Evolutionary conservation across 495 filamentous ascomycete genomes (phyloP).

Genomic region (Neurospora intermedia): DNA sequence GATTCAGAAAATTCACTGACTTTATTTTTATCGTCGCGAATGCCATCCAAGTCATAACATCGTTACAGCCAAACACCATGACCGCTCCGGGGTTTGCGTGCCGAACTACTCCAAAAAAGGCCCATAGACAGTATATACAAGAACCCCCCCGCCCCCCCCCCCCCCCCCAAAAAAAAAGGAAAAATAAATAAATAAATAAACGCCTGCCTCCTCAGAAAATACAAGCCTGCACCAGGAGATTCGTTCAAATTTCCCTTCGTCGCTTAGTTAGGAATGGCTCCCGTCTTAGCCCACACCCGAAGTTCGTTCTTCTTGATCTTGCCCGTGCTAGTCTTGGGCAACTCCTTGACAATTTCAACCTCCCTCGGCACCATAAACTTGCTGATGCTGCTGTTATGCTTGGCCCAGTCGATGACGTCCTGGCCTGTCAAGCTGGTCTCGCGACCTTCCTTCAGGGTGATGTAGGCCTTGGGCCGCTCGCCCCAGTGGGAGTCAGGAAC

Average conservation of each 20-base stretch:
- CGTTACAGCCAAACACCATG: neutral
- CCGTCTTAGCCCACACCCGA: conserved; percentile 68
- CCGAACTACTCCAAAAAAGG: neutral
- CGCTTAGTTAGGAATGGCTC: neutral
- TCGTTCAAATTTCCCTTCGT: neutral
- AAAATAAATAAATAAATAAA: too few species aligned
- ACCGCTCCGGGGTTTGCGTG: neutral
- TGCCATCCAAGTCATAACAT: neutral
- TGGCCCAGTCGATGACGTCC: conserved; percentile 81
- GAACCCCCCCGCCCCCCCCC: neutral
- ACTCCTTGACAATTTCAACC: conserved; percentile 75
- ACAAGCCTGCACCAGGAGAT: neutral
- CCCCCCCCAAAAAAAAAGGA: neutral
- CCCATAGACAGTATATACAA: neutral
- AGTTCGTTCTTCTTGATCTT: conserved; percentile 95
- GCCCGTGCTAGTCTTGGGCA: conserved; percentile 94
- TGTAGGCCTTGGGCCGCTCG: conserved; percentile 85
- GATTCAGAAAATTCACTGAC: neutral
- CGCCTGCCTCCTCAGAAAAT: neutral
- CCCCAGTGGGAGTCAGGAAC: conserved; percentile 89
- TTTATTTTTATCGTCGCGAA: neutral
- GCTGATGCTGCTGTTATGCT: conserved; percentile 63
- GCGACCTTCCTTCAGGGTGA: conserved; percentile 59
- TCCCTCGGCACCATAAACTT: conserved; percentile 94
- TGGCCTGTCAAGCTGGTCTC: conserved; percentile 46